Conservation (phyloP, 345 rosid genomes). For the Hibiscus trionum region DNA sequence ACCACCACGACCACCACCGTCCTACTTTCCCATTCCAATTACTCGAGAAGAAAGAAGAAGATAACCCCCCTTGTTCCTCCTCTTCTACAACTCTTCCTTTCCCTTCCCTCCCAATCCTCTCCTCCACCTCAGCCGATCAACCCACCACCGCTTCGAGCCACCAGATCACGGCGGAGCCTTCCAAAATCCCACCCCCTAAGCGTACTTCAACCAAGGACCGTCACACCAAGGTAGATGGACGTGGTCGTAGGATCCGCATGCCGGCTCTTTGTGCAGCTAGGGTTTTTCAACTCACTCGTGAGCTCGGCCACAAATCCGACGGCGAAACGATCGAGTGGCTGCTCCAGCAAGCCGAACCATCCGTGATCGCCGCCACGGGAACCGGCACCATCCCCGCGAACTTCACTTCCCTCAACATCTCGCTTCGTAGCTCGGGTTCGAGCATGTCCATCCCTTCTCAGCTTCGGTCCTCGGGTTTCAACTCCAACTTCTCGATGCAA, state of each 20-base stretch:
- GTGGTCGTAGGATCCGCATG: conserved; percentile 96
- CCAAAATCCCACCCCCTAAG: conserved; percentile 72
- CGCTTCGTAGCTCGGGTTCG: conserved; percentile 86
- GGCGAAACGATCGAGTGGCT: conserved; percentile 98
- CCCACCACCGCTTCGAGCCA: conserved; percentile 20
- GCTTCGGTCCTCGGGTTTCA: conserved; percentile 49
- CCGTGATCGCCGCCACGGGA: conserved; percentile 95
- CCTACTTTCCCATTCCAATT: conserved; percentile 75
- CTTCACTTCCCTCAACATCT: conserved; percentile 85
- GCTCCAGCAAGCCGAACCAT: conserved; percentile 94
- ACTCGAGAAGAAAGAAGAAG: conserved; percentile 80
- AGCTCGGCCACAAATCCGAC: conserved; percentile 89
- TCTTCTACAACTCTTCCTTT: conserved; percentile 48
- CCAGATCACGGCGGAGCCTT: conserved; percentile 24
- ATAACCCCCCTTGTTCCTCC: conserved; percentile 50
- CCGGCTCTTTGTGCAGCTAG: conserved; percentile 97
- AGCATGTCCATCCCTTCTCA: conserved; percentile 84
- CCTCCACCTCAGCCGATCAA: conserved; percentile 42
- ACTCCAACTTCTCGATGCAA: conserved; percentile 48
- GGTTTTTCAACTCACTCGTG: conserved; percentile 89
- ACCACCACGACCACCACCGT: conserved; percentile 32
- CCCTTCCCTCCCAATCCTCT: conserved; percentile 43
- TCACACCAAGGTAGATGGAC: conserved; percentile 92
- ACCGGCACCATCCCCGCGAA: conserved; percentile 96
- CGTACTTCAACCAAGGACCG: conserved; percentile 88